phyloP scores from a whole-genome alignment of 768 basidiomycete genomes.

The Lactifluus piperatus region DNA sequence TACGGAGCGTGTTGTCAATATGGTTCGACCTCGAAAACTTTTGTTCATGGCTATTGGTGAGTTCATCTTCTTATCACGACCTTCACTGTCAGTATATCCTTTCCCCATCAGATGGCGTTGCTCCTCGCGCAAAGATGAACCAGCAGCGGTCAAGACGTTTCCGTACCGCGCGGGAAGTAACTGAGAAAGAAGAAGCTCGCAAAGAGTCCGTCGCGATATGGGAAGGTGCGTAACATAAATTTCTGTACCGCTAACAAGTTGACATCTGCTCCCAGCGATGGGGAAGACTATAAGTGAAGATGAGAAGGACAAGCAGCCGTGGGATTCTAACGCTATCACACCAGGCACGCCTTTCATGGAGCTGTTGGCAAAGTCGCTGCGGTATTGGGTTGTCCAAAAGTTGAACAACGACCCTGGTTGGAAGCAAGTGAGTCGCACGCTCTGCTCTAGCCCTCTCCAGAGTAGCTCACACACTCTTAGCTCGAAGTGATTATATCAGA shows the following conservation, averaged over 20 bases:
- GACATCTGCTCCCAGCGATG: constrained; percentile 53
- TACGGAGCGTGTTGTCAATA: constrained; percentile 94
- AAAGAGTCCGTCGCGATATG: constrained; percentile 76
- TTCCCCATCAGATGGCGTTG: constrained; percentile 73
- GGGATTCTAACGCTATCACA: constrained; percentile 99
- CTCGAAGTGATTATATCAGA: constrained; percentile 96
- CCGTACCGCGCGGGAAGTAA: constrained; percentile 88
- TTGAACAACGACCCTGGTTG: constrained; percentile 94
- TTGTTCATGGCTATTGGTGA: constrained; percentile 97
- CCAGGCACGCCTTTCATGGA: constrained; percentile 99
- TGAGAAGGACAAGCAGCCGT: constrained; percentile 74
- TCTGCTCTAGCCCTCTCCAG: not conserved
- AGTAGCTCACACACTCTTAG: constrained; percentile 31
- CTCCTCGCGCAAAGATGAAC: constrained; percentile 99
- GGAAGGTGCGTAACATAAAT: constrained; percentile 49
- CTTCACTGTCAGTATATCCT: not conserved
- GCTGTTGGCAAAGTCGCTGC: constrained; percentile 74
- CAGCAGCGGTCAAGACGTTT: constrained; percentile 97
- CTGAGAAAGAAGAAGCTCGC: constrained; percentile 84
- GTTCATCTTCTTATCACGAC: constrained; percentile 23
- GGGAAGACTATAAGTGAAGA: constrained; percentile 78
- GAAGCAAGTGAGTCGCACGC: constrained; percentile 54
- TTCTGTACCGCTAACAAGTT: not conserved
- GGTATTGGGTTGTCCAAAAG: constrained; percentile 96
- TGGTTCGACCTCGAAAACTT: constrained; percentile 90